Evolutionary conservation across 495 filamentous ascomycete species (phyloP), one percentile per base, ranked within the genome.

Genomic region (Talaromyces thailandensis): DNA sequence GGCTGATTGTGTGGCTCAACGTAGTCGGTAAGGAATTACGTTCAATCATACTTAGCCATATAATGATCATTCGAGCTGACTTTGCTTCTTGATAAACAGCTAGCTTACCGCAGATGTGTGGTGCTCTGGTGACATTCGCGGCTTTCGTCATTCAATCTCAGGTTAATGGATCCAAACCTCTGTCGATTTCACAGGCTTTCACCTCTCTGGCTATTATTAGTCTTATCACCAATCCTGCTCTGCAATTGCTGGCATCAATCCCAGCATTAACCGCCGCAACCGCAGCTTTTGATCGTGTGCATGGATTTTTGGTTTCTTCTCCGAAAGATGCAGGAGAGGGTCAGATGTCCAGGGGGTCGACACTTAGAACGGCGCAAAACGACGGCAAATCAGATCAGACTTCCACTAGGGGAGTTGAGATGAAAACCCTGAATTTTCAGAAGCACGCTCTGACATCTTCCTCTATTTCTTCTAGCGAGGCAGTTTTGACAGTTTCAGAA

Each of bases 161-260:
- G 23, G 74, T 83, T 25, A 71, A 76, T 56, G 73, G 76, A 24
- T 66, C 66, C 53, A 68, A 68, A 32, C 76, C 75, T 6, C 66
- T 86, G 21, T 78, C 77, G 43, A 79, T 79, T 6, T 70, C 81
- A 3, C 75, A 71, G 25, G 76, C 81, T 0, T 87, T 83, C 66
- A 88, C 86, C 0, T 79, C 86, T 1, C 64, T 88, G 1, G 82
- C 85, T 0, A 79, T 88, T 1, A 82, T 88, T 60, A 72, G 80
- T 1, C 77, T 89, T 7, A 68, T 89, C 12, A 72, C 83, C 2
- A 71, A 76, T 11, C 86, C 86, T 0, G 70, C 87, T 0, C 63
- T 76, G 9, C 72, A 66, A 2, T 71, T 78, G 28, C 56, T 72
- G 26, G 63, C 65, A 40, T 61, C 69, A 28, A 31, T 73, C 8